Evolutionary conservation across 202 grass and related monocot genomes (phyloP), one percentile per base, ranked within the genome.

Genomic region (Panicum hallii): DNA sequence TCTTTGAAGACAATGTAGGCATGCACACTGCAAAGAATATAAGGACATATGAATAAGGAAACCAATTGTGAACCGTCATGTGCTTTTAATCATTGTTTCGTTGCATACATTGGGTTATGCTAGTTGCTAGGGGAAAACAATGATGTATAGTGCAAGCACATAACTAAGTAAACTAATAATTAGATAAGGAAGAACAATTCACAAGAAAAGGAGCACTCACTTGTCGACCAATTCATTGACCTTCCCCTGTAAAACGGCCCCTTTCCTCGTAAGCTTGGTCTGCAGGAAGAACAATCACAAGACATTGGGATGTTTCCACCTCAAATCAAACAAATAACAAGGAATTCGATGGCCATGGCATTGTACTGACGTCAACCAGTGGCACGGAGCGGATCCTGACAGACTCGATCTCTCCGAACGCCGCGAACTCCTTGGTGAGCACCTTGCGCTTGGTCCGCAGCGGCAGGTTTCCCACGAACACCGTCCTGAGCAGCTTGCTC

Each of bases 1-100:
- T 91, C 91, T 88, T 94, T 92, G 79, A 99, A 99, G 45, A 99
- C 97, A 71, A 96, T 90, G 84, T 99, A 99, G 56, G 93, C 97
- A 94, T 99, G 86, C 44, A 99, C 84, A 88, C 97, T 99, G 87
- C 71, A 90, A 92, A 76, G 15, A 52, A 50, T 7, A 53, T 6
- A 22, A 67, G 14, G 2, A 83, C 46, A 80, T 43, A 61, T 72
- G 50, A 77, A 75, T 64, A 58, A 15, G 43, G 63, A 62, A 4
- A 50, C 26, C 26, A 19, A 1, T 11, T 11, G 54, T 63, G 36
- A 32, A 20, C n/a, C 9, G 23, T 36, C 32, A 43, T 50, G 15
- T n/a, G 7, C 36, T n/a, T 41, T 16, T 75, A 36, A 47, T 47
- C 45, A 73, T 17, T 34, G 9, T 57, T 41, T 46, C 12, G 9